These are phyloP conservation scores for Carex parvula DNA, from an alignment of 176 grass and related monocot genomes.

Conservation along the genomic window DNA sequence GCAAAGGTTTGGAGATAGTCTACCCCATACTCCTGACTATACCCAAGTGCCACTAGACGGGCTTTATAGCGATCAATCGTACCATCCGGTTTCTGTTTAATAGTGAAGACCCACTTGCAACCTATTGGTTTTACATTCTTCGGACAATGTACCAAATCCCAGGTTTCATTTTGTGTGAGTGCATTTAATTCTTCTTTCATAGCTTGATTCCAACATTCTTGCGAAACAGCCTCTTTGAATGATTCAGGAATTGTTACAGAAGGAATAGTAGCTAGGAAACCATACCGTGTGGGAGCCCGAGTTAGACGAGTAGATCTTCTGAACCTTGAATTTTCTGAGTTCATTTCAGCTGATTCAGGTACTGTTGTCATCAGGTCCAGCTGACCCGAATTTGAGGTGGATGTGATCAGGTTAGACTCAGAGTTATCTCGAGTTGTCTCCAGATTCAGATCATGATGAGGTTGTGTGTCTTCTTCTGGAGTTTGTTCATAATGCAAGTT, in stretches of 20 bases:
- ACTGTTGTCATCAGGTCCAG: neutral
- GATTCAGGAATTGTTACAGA: neutral
- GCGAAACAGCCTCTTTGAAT: neutral
- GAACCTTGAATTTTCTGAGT: neutral
- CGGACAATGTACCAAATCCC: neutral
- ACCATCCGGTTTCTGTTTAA: neutral
- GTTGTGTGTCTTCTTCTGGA: too few species aligned
- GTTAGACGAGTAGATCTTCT: neutral
- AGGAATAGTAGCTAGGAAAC: neutral
- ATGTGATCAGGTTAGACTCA: neutral
- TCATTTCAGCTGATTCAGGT: neutral
- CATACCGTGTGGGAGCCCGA: neutral
- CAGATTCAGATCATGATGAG: neutral
- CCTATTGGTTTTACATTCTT: neutral
- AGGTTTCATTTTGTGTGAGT: neutral
- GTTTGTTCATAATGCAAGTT: too few species aligned
- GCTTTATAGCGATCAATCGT: neutral
- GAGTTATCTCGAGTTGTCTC: neutral
- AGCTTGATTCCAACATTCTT: neutral
- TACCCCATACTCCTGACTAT: neutral
- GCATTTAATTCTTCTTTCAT: constrained; percentile 12
- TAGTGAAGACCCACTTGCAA: constrained; percentile 1
- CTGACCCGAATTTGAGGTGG: too few species aligned
- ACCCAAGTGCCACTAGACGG: neutral
- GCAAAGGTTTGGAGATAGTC: constrained; percentile 10